These are phyloP conservation scores for Bimuria novae-zelandiae DNA, from an alignment of 2,329 filamentous ascomycete species.

Conservation along the genomic window DNA sequence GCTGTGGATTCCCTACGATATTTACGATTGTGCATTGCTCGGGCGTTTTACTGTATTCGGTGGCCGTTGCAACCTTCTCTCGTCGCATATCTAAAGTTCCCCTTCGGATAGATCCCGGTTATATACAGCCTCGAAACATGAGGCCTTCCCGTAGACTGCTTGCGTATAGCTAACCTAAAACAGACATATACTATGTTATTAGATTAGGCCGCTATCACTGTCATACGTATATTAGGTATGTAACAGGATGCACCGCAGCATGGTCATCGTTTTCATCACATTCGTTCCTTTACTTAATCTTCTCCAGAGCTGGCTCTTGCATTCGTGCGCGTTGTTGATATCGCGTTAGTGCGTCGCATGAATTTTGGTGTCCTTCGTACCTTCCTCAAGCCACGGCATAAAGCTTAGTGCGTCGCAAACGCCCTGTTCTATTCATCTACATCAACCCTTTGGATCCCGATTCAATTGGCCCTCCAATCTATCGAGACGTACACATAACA, in stretches of 20 bases:
- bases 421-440: too few species aligned
- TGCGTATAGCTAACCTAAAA: conserved; percentile 3
- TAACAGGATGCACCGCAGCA: neutral
- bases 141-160: neutral
- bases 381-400: too few species aligned
- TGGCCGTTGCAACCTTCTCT: neutral
- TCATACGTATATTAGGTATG: neutral
- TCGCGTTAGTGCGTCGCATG: too few species aligned
- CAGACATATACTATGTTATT: neutral
- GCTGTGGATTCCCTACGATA: too few species aligned
- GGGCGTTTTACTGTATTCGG: neutral
- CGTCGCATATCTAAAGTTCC: neutral
- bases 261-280: too few species aligned
- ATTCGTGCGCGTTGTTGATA: too few species aligned
- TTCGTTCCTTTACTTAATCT: too few species aligned
- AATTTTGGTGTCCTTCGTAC: too few species aligned
- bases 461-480: neutral
- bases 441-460: neutral
- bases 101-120: neutral
- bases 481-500: too few species aligned
- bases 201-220: neutral
- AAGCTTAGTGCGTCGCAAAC: too few species aligned
- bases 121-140: neutral
- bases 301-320: too few species aligned
- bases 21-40: neutral